Evolutionary conservation across 495 filamentous ascomycete genomes (phyloP).

Genomic region (Penicillium ucsense): DNA sequence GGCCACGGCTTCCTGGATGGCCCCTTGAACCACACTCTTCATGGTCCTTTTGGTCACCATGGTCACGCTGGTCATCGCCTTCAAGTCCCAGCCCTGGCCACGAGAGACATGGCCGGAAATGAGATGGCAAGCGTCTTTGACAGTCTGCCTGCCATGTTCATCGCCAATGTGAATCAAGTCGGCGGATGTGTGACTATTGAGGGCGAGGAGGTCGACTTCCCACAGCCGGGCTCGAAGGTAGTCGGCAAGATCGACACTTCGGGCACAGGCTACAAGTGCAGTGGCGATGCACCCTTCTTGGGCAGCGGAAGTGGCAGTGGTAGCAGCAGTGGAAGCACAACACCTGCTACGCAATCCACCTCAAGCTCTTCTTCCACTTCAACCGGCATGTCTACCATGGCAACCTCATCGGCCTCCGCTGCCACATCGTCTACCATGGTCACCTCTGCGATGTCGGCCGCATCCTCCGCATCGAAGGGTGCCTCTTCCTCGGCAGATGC

Average conservation of each 20-base stretch:
- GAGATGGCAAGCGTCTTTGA: conserved; percentile 16
- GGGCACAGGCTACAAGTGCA: conserved; percentile 21
- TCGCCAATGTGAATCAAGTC: conserved; percentile 44
- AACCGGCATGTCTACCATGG: not conserved
- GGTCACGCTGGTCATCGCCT: no score
- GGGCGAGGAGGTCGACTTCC: conserved; percentile 18
- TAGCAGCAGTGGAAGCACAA: not conserved
- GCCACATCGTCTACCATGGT: not conserved
- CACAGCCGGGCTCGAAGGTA: conserved; percentile 15
- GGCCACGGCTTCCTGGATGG: not conserved
- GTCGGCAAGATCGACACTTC: conserved; percentile 6
- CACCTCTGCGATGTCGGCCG: not conserved
- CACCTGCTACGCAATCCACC: not conserved
- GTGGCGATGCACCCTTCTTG: conserved; percentile 15
- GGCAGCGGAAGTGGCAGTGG: not conserved
- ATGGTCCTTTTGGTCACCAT: no score
- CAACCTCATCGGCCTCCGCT: not conserved
- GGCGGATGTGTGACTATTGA: conserved; percentile 25
- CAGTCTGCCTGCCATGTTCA: conserved; percentile 43
- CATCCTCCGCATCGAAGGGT: not conserved
- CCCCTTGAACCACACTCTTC: no score
- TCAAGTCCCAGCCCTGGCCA: no score
- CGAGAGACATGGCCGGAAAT: conserved; percentile 38
- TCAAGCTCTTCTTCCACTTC: not conserved
- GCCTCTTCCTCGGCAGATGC: no score